phyloP scores from a whole-genome alignment of 2,329 filamentous ascomycete genomes.

The Diatrype stigma region DNA sequence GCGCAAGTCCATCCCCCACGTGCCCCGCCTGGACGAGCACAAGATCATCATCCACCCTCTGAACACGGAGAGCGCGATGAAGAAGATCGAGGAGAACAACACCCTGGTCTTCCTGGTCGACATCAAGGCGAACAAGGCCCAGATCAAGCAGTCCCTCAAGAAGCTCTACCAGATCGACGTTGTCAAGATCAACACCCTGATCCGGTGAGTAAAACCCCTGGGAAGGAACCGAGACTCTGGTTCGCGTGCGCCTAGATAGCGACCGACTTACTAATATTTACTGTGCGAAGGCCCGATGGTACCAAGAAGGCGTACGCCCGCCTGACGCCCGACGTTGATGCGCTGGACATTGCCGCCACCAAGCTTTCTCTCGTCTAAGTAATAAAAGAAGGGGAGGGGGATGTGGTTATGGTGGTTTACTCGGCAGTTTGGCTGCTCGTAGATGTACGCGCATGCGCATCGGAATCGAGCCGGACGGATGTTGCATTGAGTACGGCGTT shows the following conservation, averaged over 20 bases:
- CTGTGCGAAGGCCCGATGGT: constrained; percentile 71
- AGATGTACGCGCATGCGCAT: constrained; percentile 15
- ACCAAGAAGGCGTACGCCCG: constrained; percentile 98
- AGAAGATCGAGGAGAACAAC: constrained; percentile 99
- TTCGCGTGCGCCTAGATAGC: background rate
- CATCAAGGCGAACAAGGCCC: constrained; percentile 97
- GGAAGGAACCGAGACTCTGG: background rate
- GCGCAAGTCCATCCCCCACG: constrained; percentile 88
- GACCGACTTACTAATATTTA: constrained; percentile 21
- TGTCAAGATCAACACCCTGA: constrained; percentile 99
- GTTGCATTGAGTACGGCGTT: constrained; percentile 33
- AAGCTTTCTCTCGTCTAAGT: constrained; percentile 96
- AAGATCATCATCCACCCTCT: constrained; percentile 97
- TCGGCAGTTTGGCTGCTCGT: constrained; percentile 16
- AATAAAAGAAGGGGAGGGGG: constrained; percentile 35
- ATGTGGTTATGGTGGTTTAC: constrained; percentile 14
- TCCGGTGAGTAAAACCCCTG: constrained; percentile 62
- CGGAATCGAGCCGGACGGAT: constrained; percentile 19
- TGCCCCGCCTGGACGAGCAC: constrained; percentile 90
- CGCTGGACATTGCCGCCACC: constrained; percentile 97
- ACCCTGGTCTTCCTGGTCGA: constrained; percentile 97
- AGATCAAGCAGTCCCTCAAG: constrained; percentile 98
- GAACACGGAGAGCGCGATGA: constrained; percentile 99
- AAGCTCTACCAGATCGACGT: constrained; percentile 98
- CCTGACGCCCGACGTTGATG: constrained; percentile 93